These are phyloP conservation scores for Botrytis tulipae DNA, from an alignment of 2,329 filamentous ascomycete genomes.

Conservation along the genomic window DNA sequence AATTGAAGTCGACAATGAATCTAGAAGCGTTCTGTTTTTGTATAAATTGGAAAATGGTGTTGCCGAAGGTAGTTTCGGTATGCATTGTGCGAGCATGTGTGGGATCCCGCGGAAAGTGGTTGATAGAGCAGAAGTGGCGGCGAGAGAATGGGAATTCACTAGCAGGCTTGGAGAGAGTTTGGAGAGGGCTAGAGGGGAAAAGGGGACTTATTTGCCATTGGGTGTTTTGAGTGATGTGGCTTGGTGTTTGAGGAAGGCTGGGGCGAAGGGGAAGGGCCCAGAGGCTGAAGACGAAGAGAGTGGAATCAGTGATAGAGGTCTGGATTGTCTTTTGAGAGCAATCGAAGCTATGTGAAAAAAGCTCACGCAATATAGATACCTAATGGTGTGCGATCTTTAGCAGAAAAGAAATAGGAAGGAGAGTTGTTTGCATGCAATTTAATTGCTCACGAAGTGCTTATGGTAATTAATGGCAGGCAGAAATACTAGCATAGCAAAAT, in stretches of 20 bases:
- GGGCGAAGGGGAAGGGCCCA: constrained; percentile 43
- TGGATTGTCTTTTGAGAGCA: constrained; percentile 59
- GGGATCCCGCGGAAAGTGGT: constrained; percentile 84
- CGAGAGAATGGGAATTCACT: constrained; percentile 92
- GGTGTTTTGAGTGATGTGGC: constrained; percentile 87
- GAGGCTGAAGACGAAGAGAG: constrained; percentile 38
- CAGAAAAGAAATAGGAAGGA: not conserved
- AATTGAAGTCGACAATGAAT: constrained; percentile 83
- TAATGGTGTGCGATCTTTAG: not conserved
- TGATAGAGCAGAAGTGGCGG: constrained; percentile 81
- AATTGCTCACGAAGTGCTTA: constrained; percentile 3
- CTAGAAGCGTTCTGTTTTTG: constrained; percentile 88
- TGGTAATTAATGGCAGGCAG: not conserved
- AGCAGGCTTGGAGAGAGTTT: constrained; percentile 78
- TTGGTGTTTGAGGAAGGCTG: constrained; percentile 63
- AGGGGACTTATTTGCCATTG: constrained; percentile 77
- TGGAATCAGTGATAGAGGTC: constrained; percentile 48
- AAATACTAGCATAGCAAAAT: not conserved
- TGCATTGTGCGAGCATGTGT: constrained; percentile 99
- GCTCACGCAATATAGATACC: not conserved
- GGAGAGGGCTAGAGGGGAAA: constrained; percentile 52
- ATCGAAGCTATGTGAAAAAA: constrained; percentile 54
- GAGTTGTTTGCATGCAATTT: not conserved
- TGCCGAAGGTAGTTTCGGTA: constrained; percentile 94
- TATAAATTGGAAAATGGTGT: constrained; percentile 93